Evolutionary conservation across 768 basidiomycete species (phyloP).

Genomic region (Lactifluus hygrophoroides): DNA sequence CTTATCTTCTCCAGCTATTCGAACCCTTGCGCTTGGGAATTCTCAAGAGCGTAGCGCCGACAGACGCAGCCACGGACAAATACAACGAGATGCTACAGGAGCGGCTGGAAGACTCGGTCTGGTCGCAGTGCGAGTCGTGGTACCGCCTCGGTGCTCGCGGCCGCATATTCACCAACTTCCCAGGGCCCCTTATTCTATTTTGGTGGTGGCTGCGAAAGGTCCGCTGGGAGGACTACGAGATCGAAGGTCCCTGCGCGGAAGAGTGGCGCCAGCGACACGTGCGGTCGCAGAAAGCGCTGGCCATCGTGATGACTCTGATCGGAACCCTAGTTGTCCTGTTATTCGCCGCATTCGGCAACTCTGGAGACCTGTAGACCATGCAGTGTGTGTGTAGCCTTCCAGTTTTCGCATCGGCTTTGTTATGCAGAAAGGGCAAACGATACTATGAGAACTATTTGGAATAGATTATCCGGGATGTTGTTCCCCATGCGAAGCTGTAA

Average conservation of each 20-base stretch:
- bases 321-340: no score
- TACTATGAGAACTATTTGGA: no score
- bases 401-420: no score
- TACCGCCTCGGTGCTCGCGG: constrained; percentile 8
- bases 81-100: constrained; percentile 13
- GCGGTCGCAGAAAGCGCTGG: no score
- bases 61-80: constrained; percentile 8
- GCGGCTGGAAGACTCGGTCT: constrained; percentile 5
- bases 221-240: constrained; percentile 11
- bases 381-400: no score
- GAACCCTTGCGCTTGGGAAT: neutral
- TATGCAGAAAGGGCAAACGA: no score
- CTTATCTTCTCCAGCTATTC: constrained; percentile 2
- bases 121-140: constrained; percentile 16
- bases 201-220: constrained; percentile 14
- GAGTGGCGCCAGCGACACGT: constrained; percentile 3
- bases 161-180: constrained; percentile 7
- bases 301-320: no score
- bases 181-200: constrained; percentile 11
- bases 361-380: no score
- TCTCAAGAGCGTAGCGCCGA: constrained; percentile 9
- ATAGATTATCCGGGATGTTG: no score
- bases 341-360: no score
- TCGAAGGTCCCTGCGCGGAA: neutral
- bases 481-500: no score